Conservation (phyloP, 73 alveolate species). For the Paramecium caudatum region DNA sequence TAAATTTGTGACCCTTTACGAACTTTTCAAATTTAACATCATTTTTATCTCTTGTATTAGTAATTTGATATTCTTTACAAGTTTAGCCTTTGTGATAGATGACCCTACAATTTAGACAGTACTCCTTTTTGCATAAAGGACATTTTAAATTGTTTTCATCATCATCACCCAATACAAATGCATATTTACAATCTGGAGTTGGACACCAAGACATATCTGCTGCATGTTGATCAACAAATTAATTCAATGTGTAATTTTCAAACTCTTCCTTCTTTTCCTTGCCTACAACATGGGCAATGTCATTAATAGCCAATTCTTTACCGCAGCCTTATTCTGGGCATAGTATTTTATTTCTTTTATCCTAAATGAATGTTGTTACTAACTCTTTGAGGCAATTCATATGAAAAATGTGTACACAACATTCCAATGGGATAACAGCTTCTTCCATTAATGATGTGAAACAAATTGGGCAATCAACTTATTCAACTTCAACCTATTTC, state of each 20-base stretch:
- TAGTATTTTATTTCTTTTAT: constrained; percentile 69
- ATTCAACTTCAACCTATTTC: constrained; percentile 57
- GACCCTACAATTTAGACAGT: constrained; percentile 83
- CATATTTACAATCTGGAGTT: constrained; percentile 85
- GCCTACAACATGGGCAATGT: constrained; percentile 70
- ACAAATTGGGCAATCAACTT: constrained; percentile 81
- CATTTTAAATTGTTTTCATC: constrained; percentile 74
- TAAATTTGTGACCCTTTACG: constrained; percentile 78
- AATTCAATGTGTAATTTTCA: constrained; percentile 53
- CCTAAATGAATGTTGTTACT: constrained; percentile 40
- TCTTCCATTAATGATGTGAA: constrained; percentile 71
- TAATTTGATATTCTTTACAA: constrained; percentile 80
- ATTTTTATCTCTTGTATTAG: constrained; percentile 70
- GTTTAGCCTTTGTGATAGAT: constrained; percentile 78
- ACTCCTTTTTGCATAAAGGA: constrained; percentile 80
- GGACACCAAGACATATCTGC: constrained; percentile 88
- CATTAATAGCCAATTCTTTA: constrained; percentile 71
- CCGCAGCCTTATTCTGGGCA: constrained; percentile 81
- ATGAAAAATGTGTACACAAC: constrained; percentile 82
- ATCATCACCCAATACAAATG: constrained; percentile 78
- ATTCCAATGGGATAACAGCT: constrained; percentile 71
- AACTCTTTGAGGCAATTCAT: constrained; percentile 77
- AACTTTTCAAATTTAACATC: constrained; percentile 78
- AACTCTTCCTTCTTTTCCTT: constrained; percentile 73
- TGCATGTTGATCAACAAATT: constrained; percentile 78